These are phyloP conservation scores for Dryas alaskensis DNA, from an alignment of 306 rosid species.

Conservation along the genomic window DNA sequence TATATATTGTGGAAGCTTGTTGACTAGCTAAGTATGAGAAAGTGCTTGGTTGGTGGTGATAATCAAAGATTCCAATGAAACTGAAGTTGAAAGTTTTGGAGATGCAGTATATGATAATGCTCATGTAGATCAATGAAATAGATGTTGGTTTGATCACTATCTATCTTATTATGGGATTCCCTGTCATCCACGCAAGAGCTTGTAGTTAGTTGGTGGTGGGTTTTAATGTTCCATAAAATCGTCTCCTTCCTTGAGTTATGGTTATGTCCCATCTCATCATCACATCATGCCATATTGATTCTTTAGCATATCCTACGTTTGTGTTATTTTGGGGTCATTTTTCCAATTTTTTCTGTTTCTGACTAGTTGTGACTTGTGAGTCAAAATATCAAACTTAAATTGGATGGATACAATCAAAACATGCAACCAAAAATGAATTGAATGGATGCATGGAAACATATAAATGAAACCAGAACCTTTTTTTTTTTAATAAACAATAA, in stretches of 20 bases:
- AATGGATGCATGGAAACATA: no score
- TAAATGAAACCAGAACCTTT: no score
- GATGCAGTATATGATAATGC: not conserved
- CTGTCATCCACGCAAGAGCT: constrained; percentile 3
- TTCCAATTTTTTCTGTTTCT: no score
- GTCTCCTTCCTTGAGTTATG: not conserved
- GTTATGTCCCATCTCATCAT: not conserved
- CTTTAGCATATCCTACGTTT: not conserved
- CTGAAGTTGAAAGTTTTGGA: constrained; percentile 24
- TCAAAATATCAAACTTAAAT: no score
- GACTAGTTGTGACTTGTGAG: no score
- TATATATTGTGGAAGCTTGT: constrained; percentile 10
- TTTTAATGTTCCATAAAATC: constrained; percentile 5
- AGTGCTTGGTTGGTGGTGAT: constrained; percentile 41
- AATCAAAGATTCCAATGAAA: constrained; percentile 55
- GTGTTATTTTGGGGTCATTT: no score
- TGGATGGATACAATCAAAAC: no score
- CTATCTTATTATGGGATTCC: not conserved
- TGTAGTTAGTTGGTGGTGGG: constrained; percentile 18
- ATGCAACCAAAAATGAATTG: no score
- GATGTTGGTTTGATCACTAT: not conserved
- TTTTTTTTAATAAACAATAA: no score
- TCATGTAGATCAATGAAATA: no score
- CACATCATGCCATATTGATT: not conserved
- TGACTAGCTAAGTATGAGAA: constrained; percentile 17